Evolutionary conservation across 1,139 yeast species (phyloP).

Genomic region (Blastobotrys elegans): DNA sequence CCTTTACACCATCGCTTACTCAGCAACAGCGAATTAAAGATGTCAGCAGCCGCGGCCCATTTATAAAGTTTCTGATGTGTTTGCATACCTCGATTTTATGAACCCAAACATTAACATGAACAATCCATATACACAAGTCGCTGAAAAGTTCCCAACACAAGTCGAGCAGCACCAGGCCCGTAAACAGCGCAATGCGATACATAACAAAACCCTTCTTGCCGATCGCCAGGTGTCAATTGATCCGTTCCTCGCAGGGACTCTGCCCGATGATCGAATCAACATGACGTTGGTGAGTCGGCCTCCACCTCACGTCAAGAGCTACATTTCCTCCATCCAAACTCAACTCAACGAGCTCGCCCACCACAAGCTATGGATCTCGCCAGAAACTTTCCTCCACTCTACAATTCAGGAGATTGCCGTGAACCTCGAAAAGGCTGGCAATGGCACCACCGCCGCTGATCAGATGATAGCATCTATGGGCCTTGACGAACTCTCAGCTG

Average conservation of each 20-base stretch:
- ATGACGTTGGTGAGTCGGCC: slow-evolving; percentile 1
- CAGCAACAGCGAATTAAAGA: no score
- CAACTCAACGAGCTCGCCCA: neutral
- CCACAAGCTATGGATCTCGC: neutral
- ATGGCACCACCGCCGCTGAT: neutral
- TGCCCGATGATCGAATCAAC: neutral
- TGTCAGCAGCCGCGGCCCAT: no score
- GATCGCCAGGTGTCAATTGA: neutral
- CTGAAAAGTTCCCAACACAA: neutral
- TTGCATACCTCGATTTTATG: no score
- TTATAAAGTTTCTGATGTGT: no score
- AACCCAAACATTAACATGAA: no score
- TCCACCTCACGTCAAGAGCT: neutral
- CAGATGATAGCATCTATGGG: neutral
- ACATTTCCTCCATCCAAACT: neutral
- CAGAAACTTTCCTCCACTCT: neutral
- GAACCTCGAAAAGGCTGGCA: neutral
- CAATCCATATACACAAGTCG: slow-evolving; percentile 29
- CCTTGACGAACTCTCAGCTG: neutral
- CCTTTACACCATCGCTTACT: no score
- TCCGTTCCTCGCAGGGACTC: slow-evolving; percentile 1
- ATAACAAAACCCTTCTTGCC: neutral
- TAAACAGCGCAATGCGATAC: neutral
- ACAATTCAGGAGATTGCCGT: neutral
- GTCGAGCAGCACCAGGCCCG: slow-evolving; percentile 4